Evolutionary conservation across 2,329 filamentous ascomycete genomes (phyloP), one percentile per base, ranked within the genome.

Genomic region (Aspergillus fructus): DNA sequence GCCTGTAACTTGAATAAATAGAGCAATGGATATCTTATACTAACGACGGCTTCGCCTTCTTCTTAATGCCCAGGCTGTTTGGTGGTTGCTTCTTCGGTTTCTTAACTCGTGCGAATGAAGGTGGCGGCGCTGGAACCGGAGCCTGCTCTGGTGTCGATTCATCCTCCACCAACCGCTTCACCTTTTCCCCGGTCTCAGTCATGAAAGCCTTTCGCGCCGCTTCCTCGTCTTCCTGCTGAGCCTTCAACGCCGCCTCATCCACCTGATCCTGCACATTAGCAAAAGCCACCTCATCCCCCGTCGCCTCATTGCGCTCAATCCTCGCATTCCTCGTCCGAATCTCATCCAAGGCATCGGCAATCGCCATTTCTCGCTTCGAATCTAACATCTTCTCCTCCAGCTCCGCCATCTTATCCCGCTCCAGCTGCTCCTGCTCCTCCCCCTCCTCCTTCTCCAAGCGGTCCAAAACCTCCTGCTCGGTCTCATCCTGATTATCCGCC

Each of bases 271-370:
- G 76, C 19, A 85, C 84, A 56, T 88, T 85, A 3, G 85, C 79
- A 13, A 75, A 64, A 40, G 74, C 78, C 4, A 81, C 80, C 9
- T 85, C 83, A 15, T 82, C 80, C 9, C 84, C 85, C 51, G 88
- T 87, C 3, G 85, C 80, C 59, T 91, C 87, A 8, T 88, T 89
- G 62, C 89, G 83, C 74, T 96, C 91, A 49, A 94, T 86, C 62
- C 92, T 82, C 7, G 94, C 94, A 76, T 99, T 99, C 62, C 93
- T 81, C 52, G 90, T 93, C 55, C 93, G 83, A 56, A 99, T 97
- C 77, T 97, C 93, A 74, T 99, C 94, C 55, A 99, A 78, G 7
- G 93, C 93, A 78, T 99, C 94, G 2, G 94, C 94, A 45, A 97
- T 91, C 17, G 90, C 91, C 93, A 99, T 99, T 76, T 99, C 94